phyloP scores from a whole-genome alignment of 1,284 basidiomycete species.

The Cutaneotrichosporon curvatum region DNA sequence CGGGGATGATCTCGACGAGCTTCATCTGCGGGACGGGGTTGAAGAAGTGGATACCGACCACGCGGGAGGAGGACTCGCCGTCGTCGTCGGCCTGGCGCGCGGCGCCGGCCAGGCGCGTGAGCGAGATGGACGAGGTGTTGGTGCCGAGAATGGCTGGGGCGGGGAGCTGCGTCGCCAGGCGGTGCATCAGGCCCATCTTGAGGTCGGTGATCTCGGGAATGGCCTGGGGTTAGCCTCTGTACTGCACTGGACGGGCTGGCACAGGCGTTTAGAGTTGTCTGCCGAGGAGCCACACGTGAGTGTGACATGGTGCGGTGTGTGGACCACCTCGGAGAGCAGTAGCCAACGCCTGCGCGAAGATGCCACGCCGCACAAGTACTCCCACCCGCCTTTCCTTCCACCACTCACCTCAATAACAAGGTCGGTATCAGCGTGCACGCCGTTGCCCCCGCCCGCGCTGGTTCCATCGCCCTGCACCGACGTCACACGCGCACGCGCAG shows the following conservation, averaged over 20 bases:
- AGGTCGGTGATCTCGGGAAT: conserved; percentile 77
- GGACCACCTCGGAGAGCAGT: too few relatives aligned
- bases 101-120: conserved; percentile 84
- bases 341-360: too few relatives aligned
- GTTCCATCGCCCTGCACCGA: conserved; percentile 49
- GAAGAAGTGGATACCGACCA: conserved; percentile 74
- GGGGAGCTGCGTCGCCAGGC: conserved; percentile 61
- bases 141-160: conserved; percentile 76
- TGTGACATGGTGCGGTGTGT: too few relatives aligned
- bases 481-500: conserved; percentile 60
- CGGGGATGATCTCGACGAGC: conserved; percentile 86
- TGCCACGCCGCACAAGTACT: too few relatives aligned
- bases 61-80: conserved; percentile 28
- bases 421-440: conserved; percentile 61
- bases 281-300: too few relatives aligned
- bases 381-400: too few relatives aligned
- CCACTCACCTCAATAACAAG: conserved; percentile 75
- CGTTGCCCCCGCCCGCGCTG: conserved; percentile 38
- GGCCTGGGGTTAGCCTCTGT: conserved; percentile 52
- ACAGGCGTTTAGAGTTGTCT: too few relatives aligned
- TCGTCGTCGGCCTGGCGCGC: conserved; percentile 50
- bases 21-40: conserved; percentile 94
- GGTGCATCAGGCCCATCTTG: conserved; percentile 71
- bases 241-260: too few relatives aligned
- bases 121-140: conserved; percentile 90